Evolutionary conservation across 148 eudicot species (phyloP).

Genomic region (Pharnaceum exiguum): DNA sequence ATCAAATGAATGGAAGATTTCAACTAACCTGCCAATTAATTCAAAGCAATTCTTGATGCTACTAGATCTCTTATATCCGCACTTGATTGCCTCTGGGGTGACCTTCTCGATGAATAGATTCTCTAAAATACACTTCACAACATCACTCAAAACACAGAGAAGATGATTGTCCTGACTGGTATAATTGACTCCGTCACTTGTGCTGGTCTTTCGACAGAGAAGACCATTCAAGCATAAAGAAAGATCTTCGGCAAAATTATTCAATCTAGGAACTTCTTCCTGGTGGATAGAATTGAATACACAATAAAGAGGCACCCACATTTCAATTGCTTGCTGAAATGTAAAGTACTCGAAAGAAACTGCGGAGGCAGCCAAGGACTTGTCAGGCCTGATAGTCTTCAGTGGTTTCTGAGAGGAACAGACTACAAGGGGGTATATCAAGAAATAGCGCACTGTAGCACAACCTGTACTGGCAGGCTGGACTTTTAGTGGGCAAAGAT

Average conservation of each 20-base stretch:
- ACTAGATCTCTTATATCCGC: slow-evolving; percentile 24
- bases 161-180: slow-evolving; percentile 15
- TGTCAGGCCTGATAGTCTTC: slow-evolving; percentile 9
- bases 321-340: slow-evolving; percentile 37
- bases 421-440: slow-evolving; percentile 55
- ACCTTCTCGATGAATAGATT: slow-evolving; percentile 25
- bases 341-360: slow-evolving; percentile 20
- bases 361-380: slow-evolving; percentile 8
- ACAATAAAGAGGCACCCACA: slow-evolving; percentile 62
- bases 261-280: slow-evolving; percentile 21
- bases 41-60: slow-evolving; percentile 35
- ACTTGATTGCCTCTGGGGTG: slow-evolving; percentile 30
- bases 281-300: slow-evolving; percentile 26
- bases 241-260: slow-evolving; percentile 48
- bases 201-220: slow-evolving; percentile 30
- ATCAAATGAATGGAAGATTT: background rate
- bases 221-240: slow-evolving; percentile 35
- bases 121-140: slow-evolving; percentile 46
- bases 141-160: slow-evolving; percentile 36
- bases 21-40: slow-evolving; percentile 49
- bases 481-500: slow-evolving; percentile 26
- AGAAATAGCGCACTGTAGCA: slow-evolving; percentile 38
- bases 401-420: slow-evolving; percentile 22
- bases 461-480: slow-evolving; percentile 26
- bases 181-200: slow-evolving; percentile 15